These are phyloP conservation scores for Adansonia grandidieri DNA, from an alignment of 441 rosid genomes.

Conservation along the genomic window DNA sequence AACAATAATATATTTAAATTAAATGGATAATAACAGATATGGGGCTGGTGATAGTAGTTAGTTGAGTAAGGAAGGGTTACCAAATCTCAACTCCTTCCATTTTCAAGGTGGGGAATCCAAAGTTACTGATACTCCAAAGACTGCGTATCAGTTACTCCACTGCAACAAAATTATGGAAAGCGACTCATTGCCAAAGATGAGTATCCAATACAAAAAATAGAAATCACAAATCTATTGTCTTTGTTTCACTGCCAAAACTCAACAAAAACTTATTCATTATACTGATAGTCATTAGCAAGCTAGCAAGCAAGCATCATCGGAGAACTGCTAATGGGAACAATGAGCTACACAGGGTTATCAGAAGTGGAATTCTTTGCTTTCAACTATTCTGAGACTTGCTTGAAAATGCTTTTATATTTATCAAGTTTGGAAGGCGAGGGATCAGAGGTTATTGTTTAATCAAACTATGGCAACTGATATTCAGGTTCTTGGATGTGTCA, in stretches of 20 bases:
- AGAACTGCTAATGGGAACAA: too few species aligned
- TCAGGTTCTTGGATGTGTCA: too few species aligned
- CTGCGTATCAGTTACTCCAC: constrained; percentile 26
- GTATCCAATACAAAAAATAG: background rate
- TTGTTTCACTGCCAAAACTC: background rate
- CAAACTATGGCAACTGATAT: too few species aligned
- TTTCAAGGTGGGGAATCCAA: constrained; percentile 46
- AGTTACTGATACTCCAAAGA: constrained; percentile 27
- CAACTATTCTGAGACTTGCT: too few species aligned
- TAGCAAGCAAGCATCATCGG: too few species aligned
- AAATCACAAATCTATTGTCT: background rate
- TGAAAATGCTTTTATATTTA: too few species aligned
- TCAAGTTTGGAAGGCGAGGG: too few species aligned
- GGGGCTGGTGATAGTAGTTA: constrained; percentile 26
- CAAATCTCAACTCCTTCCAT: constrained; percentile 43
- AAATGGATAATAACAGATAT: constrained; percentile 3
- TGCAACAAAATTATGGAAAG: constrained; percentile 12
- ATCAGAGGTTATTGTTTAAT: too few species aligned
- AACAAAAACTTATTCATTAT: background rate
- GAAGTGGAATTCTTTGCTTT: too few species aligned
- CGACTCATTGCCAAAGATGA: background rate
- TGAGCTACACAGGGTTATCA: too few species aligned
- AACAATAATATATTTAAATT: background rate
- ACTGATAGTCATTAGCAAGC: too few species aligned
- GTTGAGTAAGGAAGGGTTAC: constrained; percentile 33